These are phyloP conservation scores for Epichloe sibirici DNA, from an alignment of 2,329 filamentous ascomycete species.

Conservation along the genomic window DNA sequence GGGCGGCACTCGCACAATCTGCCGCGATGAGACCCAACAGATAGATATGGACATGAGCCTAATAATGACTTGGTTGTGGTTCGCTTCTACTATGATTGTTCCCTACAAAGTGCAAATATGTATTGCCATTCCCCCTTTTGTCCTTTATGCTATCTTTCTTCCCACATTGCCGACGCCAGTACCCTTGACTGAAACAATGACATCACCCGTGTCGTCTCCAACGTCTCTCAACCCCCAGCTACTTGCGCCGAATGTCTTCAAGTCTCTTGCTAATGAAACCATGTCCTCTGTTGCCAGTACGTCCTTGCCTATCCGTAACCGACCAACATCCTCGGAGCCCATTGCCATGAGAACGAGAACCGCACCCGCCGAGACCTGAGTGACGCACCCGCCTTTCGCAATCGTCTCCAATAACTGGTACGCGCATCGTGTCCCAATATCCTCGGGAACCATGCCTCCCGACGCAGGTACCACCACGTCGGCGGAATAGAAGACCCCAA, in stretches of 20 bases:
- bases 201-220: constrained; percentile 52
- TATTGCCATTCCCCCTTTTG: not conserved
- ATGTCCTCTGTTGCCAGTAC: constrained; percentile 72
- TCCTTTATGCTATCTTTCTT: constrained; percentile 61
- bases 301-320: constrained; percentile 68
- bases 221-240: constrained; percentile 82
- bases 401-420: constrained; percentile 81
- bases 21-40: constrained; percentile 8
- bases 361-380: constrained; percentile 56
- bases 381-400: constrained; percentile 70
- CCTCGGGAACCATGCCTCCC: constrained; percentile 78
- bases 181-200: constrained; percentile 85
- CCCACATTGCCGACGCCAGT: constrained; percentile 90
- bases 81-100: not conserved
- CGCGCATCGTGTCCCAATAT: constrained; percentile 78
- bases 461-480: constrained; percentile 64
- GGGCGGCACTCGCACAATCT: constrained; percentile 21
- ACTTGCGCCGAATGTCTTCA: constrained; percentile 78
- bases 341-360: constrained; percentile 90
- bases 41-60: constrained; percentile 6
- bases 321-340: constrained; percentile 90
- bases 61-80: not conserved
- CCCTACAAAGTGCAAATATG: not conserved
- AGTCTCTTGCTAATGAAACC: constrained; percentile 69
- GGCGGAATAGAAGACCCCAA: constrained; percentile 74